Evolutionary conservation across 352 stramenopile genomes (phyloP), one percentile per base, ranked within the genome.

Genomic region (Phytophthora lateralis): DNA sequence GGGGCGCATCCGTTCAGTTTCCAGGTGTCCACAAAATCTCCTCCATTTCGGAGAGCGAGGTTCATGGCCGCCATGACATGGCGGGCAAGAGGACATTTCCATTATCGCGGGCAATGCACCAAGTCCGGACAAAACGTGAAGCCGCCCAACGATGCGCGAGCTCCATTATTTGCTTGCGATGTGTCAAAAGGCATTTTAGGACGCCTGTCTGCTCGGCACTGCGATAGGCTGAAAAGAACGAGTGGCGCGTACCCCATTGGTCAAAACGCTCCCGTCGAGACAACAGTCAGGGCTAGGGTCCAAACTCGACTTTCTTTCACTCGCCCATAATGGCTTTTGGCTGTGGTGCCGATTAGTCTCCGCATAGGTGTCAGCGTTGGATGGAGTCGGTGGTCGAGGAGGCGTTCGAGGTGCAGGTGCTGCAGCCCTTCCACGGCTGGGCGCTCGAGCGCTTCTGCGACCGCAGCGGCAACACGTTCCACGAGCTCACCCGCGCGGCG

Each of bases 361-460:
- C 30, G 50, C 32, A 14, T 38, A 9, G 32, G 14, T 41, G n/a
- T 20, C 37, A 14, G 10, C 11, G 4, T n/a, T 15, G n/a, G 30
- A 89, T 94, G 73, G 75, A 91, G 67, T 81, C 78, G 17, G 78
- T 84, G 15, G 75, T 91, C 18, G 87, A 96, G 50, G 87, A 96
- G 58, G 85, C 81, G 17, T 96, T 93, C 56, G 87, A 96, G 57
- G 82, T 96, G 69, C 85, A 96, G 65, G 72, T 73, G 37, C 73
- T 93, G 60, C 83, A 93, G 66, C 87, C 87, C 24, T 96, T 94
- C 63, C 77, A 89, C 48, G 82, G 82, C 12, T 94, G 85, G 85
- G 57, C 75, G 27, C 85, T 88, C 45, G 85, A 94, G 63, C 82
- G 85, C 50, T 91, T 92, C 60, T 91, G 80, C 37, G 85, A 94